phyloP scores from a whole-genome alignment of 495 filamentous ascomycete genomes.

The Xylaria cubensis region DNA sequence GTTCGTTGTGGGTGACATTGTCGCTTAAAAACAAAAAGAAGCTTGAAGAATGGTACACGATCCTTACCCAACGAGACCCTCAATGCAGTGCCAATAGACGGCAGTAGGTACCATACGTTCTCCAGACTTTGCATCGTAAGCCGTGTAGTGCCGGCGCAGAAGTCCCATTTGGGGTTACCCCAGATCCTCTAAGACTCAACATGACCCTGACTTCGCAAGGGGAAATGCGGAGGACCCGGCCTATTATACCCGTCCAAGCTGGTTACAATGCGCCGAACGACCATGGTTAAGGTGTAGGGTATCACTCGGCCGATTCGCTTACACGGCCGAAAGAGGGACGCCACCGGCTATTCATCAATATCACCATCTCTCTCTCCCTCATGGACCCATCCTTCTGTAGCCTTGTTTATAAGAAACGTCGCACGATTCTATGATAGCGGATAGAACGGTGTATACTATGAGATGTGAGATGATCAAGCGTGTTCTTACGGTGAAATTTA shows the following conservation, averaged over 20 bases:
- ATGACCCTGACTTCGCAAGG: slow-evolving; percentile 18
- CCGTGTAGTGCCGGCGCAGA: slow-evolving; percentile 17
- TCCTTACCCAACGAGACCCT: slow-evolving; percentile 11
- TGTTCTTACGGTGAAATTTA: neutral
- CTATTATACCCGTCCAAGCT: slow-evolving; percentile 8
- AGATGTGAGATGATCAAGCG: neutral
- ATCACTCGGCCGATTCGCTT: slow-evolving; percentile 20
- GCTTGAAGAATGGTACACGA: neutral
- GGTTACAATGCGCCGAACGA: slow-evolving; percentile 14
- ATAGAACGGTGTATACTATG: slow-evolving; percentile 3
- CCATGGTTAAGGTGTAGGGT: slow-evolving; percentile 5
- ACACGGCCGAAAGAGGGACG: slow-evolving; percentile 16
- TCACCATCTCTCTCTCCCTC: neutral
- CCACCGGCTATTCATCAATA: neutral
- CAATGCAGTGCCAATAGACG: slow-evolving; percentile 14
- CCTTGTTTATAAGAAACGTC: neutral
- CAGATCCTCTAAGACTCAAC: slow-evolving; percentile 1
- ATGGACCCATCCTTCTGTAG: neutral
- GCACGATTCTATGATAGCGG: neutral
- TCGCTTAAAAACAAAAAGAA: neutral
- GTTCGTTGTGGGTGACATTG: neutral
- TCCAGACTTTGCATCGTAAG: slow-evolving; percentile 18
- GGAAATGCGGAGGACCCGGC: slow-evolving; percentile 19
- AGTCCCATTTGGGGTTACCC: slow-evolving; percentile 8
- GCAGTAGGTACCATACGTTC: neutral